Base-by-base conservation (phyloP, 2,329 filamentous ascomycete species). In the Xylariaceae sp. region DNA sequence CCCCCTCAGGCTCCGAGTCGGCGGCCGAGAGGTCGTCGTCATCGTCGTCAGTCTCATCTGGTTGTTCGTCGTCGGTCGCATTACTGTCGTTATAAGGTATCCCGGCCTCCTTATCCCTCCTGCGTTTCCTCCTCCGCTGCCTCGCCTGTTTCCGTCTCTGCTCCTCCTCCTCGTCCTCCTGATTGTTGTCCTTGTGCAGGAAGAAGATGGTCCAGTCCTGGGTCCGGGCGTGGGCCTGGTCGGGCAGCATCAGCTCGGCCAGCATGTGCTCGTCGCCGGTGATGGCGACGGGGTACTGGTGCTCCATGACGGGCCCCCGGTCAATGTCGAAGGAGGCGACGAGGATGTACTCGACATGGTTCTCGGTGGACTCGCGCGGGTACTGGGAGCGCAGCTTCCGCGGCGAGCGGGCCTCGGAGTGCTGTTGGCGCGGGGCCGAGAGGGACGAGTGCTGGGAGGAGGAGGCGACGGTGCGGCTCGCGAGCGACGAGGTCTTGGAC, bases 181-280 rank as follows among this genome's bases (percentile, higher is more conserved):
- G 78, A 39, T 78, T 89, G 3, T 81, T 85, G 57, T 98, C 92
- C 58, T 96, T 96, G 64, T 98, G 92, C 36, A 98, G 59, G 57
- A 98, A 98, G 66, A 98, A 98, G 35, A 96, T 94, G 26, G 92
- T 98, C 92, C 92, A 98, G 58, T 98, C 92, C 61, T 96, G 89
- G 53, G 84, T 90, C 24, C 92, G 77, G 40, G 92, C 79, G 62
- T 98, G 92, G 15, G 90, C 88, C 61, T 96, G 90, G 60, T 98
- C 92, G 0, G 92, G 92, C 57, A 98, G 67, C 92, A 98, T 98
- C 52, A 98, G 75, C 66, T 98, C 92, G 5, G 92, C 92, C 53
- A 98, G 64, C 89, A 96, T 96, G 52, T 94, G 83, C 64, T 98
- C 92, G 56, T 98, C 90, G 19, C 92, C 90, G 32, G 88, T 95